Evolutionary conservation across 805 yeast species (phyloP), one percentile per base, ranked within the genome.

Genomic region (Maudiozyma saulgeensis): DNA sequence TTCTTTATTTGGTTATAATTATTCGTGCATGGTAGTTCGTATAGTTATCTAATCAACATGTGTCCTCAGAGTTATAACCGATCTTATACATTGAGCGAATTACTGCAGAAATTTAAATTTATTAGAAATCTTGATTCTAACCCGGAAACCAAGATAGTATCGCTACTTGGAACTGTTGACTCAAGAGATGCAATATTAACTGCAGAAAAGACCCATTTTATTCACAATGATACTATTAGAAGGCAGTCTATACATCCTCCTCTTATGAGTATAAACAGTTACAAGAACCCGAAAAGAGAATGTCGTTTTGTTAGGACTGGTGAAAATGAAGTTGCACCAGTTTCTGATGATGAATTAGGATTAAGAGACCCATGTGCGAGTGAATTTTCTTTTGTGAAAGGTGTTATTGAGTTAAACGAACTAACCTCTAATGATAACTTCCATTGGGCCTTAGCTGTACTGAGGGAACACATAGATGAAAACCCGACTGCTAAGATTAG

Each of bases 381-480:
- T 49, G 63, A 61, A 45, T 64, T 49, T 46, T 60, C 67, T 13
- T 62, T 67, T 48, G 52, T 62, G 21, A 59, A 56, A 46, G 61
- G 61, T 0, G 53, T 68, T 23, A 52, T 62, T 11, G 54, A 56
- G 12, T 41, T 68, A 26, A 53, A 59, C 25, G 59, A 65, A 25
- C 72, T 82, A n/a, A 82, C 85, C 15, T 62, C 68, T n/a, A 91
- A 93, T 63, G 97, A 87, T 56, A 80, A 90, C 0, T 91, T 90
- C 61, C 75, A 75, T 53, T 91, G 98, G 97, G 87, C 87, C 13
- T 64, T 77, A 45, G 77, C 78, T 0, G 64, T 75, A 0, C 54
- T 84, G 41, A 56, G 56, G 3, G 82, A 79, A 53, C 70, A 74
- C 44, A 51, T 79, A 16, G 70, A 68, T 0, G 53, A 56, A 0